Evolutionary conservation across 495 filamentous ascomycete genomes (phyloP).

Genomic region (Barbatosphaeria neglecta): DNA sequence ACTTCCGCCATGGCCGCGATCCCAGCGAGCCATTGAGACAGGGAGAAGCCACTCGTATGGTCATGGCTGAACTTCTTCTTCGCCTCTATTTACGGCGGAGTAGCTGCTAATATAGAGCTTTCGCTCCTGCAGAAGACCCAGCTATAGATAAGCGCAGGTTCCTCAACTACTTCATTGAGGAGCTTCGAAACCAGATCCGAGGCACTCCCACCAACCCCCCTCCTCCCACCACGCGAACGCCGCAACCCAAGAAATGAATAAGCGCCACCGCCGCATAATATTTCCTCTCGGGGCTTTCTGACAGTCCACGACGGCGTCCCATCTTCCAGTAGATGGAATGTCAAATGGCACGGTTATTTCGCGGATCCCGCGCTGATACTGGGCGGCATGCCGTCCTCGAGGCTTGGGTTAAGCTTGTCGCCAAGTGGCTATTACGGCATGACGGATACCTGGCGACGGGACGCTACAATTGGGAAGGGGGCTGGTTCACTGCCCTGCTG

Average conservation of each 20-base stretch:
- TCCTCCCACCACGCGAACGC: background rate
- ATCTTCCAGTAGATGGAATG: no score
- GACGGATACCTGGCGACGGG: no score
- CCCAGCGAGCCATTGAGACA: constrained; percentile 27
- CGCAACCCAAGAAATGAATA: constrained; percentile 10
- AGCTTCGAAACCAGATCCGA: constrained; percentile 25
- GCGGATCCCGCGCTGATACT: no score
- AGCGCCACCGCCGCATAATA: background rate
- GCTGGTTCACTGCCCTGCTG: no score
- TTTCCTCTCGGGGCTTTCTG: background rate
- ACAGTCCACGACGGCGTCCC: no score
- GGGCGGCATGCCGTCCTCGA: no score
- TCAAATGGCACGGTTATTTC: no score
- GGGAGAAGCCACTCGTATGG: constrained; percentile 29
- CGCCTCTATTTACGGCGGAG: no score
- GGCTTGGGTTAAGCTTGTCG: no score
- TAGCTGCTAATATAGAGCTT: no score
- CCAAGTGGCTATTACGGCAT: no score
- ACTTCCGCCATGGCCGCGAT: constrained; percentile 25
- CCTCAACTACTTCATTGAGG: constrained; percentile 22
- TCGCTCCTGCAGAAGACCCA: constrained; percentile 3
- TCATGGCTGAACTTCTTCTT: background rate
- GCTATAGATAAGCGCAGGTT: constrained; percentile 8
- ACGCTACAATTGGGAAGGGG: no score
- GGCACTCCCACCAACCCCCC: constrained; percentile 17